These are phyloP conservation scores for Codiaeum variegatum DNA, from an alignment of 441 rosid species.

Conservation along the genomic window DNA sequence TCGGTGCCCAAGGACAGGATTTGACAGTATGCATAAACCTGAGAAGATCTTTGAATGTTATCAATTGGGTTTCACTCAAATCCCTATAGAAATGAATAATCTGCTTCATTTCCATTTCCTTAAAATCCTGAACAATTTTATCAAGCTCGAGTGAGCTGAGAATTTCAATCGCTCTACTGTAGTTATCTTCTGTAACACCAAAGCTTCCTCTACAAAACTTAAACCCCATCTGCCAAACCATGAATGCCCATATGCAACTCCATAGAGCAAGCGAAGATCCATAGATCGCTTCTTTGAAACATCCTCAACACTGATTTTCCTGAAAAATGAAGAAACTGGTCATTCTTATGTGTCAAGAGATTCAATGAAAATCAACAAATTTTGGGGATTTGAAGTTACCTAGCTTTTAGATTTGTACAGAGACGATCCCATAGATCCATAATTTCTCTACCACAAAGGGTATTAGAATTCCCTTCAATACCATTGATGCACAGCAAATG, in stretches of 20 bases:
- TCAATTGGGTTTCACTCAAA: constrained; percentile 56
- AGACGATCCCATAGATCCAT: constrained; percentile 87
- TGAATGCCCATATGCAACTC: constrained; percentile 80
- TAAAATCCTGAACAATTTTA: constrained; percentile 45
- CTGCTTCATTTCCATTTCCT: constrained; percentile 33
- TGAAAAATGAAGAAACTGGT: constrained; percentile 20
- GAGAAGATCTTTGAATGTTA: constrained; percentile 62
- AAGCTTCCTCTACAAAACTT: constrained; percentile 68
- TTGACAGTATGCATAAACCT: constrained; percentile 65
- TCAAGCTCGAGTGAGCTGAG: constrained; percentile 59
- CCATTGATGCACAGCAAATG: constrained; percentile 81
- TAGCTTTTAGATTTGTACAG: constrained; percentile 48
- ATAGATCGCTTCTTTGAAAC: constrained; percentile 55
- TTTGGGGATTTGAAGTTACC: constrained; percentile 32
- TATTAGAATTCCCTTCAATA: constrained; percentile 68
- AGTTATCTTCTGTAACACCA: constrained; percentile 59
- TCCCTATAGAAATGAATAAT: constrained; percentile 50
- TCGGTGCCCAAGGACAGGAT: constrained; percentile 36
- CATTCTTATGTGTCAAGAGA: constrained; percentile 10
- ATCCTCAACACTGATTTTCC: constrained; percentile 76
- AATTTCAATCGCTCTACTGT: constrained; percentile 55
- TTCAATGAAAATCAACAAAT: constrained; percentile 1
- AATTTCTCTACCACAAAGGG: constrained; percentile 67
- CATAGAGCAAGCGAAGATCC: constrained; percentile 71
- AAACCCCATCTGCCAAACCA: constrained; percentile 94